These are phyloP conservation scores for Penicillium lividum DNA, from an alignment of 495 filamentous ascomycete species.

Conservation along the genomic window DNA sequence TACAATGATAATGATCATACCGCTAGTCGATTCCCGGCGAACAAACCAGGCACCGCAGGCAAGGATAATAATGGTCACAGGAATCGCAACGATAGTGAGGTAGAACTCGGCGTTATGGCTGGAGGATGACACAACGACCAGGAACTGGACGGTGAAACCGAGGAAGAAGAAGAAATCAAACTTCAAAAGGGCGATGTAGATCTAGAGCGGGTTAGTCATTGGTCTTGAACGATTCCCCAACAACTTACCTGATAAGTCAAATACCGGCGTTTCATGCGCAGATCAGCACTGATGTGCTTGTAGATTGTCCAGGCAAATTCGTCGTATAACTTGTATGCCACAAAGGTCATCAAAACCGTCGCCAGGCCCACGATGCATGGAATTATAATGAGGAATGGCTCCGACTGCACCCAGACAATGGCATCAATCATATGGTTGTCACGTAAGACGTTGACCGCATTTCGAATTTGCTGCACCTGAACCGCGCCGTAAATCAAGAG, in stretches of 20 bases:
- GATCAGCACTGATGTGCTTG: constrained; percentile 97
- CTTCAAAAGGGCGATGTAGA: constrained; percentile 96
- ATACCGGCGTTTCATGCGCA: constrained; percentile 95
- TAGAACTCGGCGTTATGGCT: constrained; percentile 72
- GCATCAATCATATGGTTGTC: constrained; percentile 34
- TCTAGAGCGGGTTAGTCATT: constrained; percentile 56
- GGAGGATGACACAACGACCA: constrained; percentile 80
- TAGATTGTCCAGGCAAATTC: constrained; percentile 99
- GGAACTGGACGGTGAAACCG: constrained; percentile 95
- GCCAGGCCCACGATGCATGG: constrained; percentile 79
- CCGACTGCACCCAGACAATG: constrained; percentile 63
- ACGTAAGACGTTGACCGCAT: constrained; percentile 59
- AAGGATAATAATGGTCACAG: constrained; percentile 85
- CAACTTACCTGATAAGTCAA: constrained; percentile 85
- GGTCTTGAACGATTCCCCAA: not conserved
- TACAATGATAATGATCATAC: constrained; percentile 76
- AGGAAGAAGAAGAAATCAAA: constrained; percentile 99
- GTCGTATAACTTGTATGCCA: constrained; percentile 94
- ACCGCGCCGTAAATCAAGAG: constrained; percentile 90
- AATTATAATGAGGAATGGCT: constrained; percentile 80
- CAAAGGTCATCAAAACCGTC: constrained; percentile 67
- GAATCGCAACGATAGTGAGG: constrained; percentile 85
- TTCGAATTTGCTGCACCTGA: constrained; percentile 83
- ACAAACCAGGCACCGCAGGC: constrained; percentile 81
- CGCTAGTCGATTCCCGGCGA: constrained; percentile 73